Evolutionary conservation across 345 rosid genomes (phyloP).

Genomic region (Syzygium aqueum): DNA sequence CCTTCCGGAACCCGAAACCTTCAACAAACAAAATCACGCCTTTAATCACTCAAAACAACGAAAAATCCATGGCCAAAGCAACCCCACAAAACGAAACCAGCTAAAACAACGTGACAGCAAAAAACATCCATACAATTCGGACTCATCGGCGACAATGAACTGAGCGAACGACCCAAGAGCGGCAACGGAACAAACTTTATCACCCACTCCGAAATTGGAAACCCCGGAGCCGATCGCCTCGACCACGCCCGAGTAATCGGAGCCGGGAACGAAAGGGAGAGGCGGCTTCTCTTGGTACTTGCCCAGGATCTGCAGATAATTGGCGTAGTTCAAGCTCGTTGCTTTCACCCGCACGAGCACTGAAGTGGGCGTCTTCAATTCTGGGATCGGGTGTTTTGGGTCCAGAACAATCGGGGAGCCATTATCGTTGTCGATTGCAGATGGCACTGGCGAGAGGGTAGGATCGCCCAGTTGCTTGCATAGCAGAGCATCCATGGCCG

Average conservation of each 20-base stretch:
- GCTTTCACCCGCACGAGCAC: conserved; percentile 80
- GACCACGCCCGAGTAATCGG: conserved; percentile 79
- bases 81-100: neutral
- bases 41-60: neutral
- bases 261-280: conserved; percentile 86
- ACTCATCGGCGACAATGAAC: conserved; percentile 70
- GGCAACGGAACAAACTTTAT: conserved; percentile 62
- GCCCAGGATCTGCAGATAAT: conserved; percentile 84
- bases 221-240: conserved; percentile 58
- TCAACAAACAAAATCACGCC: neutral
- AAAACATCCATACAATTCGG: conserved; percentile 27
- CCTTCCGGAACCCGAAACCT: conserved; percentile 35
- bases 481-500: conserved; percentile 4
- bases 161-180: conserved; percentile 73
- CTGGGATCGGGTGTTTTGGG: conserved; percentile 47
- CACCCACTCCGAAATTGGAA: conserved; percentile 63
- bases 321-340: conserved; percentile 92
- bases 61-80: neutral
- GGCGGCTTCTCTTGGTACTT: conserved; percentile 81
- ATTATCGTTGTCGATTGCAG: conserved; percentile 10
- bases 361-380: conserved; percentile 38
- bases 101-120: neutral
- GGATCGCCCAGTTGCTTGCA: conserved; percentile 78
- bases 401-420: conserved; percentile 39
- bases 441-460: conserved; percentile 10